phyloP scores from a whole-genome alignment of 768 basidiomycete species.

The Boletus subcaerulescens region DNA sequence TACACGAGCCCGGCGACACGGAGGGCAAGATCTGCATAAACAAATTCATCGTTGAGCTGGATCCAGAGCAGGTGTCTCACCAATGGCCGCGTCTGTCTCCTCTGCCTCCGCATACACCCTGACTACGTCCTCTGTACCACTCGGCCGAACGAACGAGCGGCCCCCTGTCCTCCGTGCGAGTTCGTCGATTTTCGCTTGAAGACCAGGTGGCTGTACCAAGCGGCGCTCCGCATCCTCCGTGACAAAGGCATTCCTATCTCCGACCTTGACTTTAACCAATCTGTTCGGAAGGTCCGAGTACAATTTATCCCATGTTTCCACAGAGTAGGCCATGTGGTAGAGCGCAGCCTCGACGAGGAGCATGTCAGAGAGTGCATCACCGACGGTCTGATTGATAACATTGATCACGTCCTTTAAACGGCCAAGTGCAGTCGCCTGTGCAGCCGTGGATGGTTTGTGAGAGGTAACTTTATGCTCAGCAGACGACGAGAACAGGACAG shows the following conservation, averaged over 20 bases:
- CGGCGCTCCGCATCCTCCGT: slow-evolving; percentile 93
- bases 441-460: slow-evolving; percentile 75
- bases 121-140: slow-evolving; percentile 98
- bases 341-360: slow-evolving; percentile 92
- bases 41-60: slow-evolving; percentile 2
- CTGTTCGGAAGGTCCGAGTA: slow-evolving; percentile 95
- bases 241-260: slow-evolving; percentile 77
- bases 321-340: slow-evolving; percentile 81
- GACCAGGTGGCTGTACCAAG: slow-evolving; percentile 71
- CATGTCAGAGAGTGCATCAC: slow-evolving; percentile 95
- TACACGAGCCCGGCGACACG: slow-evolving; percentile 84
- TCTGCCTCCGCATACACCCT: slow-evolving; percentile 95
- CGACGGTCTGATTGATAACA: slow-evolving; percentile 97
- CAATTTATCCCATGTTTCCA: slow-evolving; percentile 85
- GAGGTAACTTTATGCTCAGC: slow-evolving; percentile 60
- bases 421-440: slow-evolving; percentile 75
- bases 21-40: slow-evolving; percentile 70
- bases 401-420: slow-evolving; percentile 75
- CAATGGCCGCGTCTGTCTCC: slow-evolving; percentile 71
- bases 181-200: slow-evolving; percentile 82
- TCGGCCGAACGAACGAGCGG: slow-evolving; percentile 91
- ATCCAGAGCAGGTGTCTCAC: slow-evolving; percentile 38
- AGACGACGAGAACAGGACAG: slow-evolving; percentile 84
- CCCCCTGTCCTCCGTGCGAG: slow-evolving; percentile 81
- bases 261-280: slow-evolving; percentile 88